Conservation (phyloP, 805 yeast species). For the Pichia cephalocereana region DNA sequence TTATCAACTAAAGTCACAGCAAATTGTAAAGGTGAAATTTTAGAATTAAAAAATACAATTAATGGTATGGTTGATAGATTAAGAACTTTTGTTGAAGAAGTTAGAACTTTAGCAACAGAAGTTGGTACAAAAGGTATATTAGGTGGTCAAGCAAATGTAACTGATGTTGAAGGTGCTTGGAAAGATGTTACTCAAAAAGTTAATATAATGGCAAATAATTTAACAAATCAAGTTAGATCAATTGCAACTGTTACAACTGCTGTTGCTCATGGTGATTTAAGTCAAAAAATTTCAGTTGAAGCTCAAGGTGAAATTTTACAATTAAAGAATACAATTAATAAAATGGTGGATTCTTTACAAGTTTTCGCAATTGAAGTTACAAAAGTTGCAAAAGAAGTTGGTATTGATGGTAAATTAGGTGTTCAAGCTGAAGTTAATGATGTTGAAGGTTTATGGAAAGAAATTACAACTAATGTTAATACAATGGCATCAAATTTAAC, state of each 20-base stretch:
- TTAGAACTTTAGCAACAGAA: conserved; percentile 79
- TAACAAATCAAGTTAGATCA: conserved; percentile 81
- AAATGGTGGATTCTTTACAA: conserved; percentile 87
- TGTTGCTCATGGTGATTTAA: conserved; percentile 82
- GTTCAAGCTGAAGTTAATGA: conserved; percentile 87
- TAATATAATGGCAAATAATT: conserved; percentile 79
- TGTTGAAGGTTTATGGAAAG: conserved; percentile 89
- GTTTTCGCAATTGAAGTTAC: conserved; percentile 84
- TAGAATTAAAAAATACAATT: conserved; percentile 72
- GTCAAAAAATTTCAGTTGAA: conserved; percentile 78
- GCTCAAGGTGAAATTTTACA: conserved; percentile 89
- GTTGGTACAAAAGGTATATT: conserved; percentile 78
- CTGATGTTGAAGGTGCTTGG: conserved; percentile 85
- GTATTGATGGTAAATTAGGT: conserved; percentile 87
- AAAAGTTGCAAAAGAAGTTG: conserved; percentile 85
- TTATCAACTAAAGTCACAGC: conserved; percentile 75
- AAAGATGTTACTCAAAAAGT: conserved; percentile 82
- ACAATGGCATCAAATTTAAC: conserved; percentile 93
- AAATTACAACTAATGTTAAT: conserved; percentile 82
- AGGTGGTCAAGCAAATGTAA: conserved; percentile 84
- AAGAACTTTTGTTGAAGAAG: conserved; percentile 75
- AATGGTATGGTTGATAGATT: conserved; percentile 85
- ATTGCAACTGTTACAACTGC: conserved; percentile 89
- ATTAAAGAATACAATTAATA: conserved; percentile 76
- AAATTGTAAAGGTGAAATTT: conserved; percentile 73